Conservation (phyloP, 148 eudicot genomes). For the Chenopodium berlandieri region DNA sequence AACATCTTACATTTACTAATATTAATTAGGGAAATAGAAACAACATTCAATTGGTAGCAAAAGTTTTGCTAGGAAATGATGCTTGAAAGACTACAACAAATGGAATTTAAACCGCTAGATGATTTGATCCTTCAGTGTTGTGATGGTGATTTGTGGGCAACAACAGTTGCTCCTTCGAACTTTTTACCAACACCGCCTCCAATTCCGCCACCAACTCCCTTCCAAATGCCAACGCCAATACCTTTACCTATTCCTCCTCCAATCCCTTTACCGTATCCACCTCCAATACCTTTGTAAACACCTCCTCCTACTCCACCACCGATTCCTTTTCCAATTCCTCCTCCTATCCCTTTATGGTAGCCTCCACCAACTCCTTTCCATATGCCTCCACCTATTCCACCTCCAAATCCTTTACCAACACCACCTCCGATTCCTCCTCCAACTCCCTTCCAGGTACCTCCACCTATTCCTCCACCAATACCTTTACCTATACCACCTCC, state of each 20-base stretch:
- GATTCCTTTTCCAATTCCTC: constrained; percentile 17
- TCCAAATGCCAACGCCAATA: neutral
- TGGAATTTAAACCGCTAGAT: neutral
- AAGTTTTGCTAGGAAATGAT: constrained; percentile 10
- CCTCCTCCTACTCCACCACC: constrained; percentile 19
- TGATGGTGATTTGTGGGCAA: neutral
- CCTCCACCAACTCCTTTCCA: neutral
- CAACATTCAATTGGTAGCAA: constrained; percentile 1
- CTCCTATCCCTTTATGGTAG: constrained; percentile 4
- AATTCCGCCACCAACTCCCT: neutral
- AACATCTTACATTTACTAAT: neutral
- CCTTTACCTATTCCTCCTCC: constrained; percentile 6
- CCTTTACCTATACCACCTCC: constrained; percentile 10
- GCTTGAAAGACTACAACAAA: neutral
- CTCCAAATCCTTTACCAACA: constrained; percentile 11
- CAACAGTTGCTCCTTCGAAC: neutral
- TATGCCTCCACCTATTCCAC: constrained; percentile 18
- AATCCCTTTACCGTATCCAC: constrained; percentile 6
- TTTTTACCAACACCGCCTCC: constrained; percentile 21
- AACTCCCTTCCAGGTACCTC: neutral
- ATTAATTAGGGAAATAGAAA: neutral
- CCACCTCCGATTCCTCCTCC: constrained; percentile 18
- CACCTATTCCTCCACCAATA: constrained; percentile 13
- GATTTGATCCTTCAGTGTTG: neutral
- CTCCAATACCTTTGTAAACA: neutral